Percentiles rank a stretch among this genome's conserved stretches.
These are phyloP conservation scores for Aspergillus floridensis DNA, from an alignment of 2,329 filamentous ascomycete species.

Conservation along the genomic window DNA sequence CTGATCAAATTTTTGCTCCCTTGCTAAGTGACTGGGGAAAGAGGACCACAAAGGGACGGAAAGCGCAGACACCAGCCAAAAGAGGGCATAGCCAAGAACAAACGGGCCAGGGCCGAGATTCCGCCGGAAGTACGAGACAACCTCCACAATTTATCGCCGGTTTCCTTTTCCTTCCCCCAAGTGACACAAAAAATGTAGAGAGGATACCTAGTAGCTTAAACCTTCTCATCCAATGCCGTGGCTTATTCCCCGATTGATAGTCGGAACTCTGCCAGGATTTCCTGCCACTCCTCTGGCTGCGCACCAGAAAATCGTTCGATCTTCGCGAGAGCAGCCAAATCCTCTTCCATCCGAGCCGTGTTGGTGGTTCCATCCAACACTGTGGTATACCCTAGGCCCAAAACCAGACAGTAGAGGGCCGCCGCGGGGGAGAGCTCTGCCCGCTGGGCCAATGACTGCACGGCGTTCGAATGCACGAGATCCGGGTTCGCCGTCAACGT, in stretches of 20 bases:
- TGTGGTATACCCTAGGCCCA: conserved; percentile 50
- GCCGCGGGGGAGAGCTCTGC: conserved; percentile 45
- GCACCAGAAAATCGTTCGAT: conserved; percentile 46
- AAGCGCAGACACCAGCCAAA: neutral
- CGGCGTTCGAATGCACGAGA: conserved; percentile 48
- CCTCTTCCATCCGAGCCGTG: conserved; percentile 50
- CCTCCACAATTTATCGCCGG: neutral
- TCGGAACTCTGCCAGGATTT: conserved; percentile 51
- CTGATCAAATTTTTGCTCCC: neutral
- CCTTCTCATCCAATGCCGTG: neutral
- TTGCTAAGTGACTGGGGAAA: neutral
- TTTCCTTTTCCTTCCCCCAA: too few species aligned
- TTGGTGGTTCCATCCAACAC: conserved; percentile 59
- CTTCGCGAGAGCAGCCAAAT: conserved; percentile 46
- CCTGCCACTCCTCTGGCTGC: conserved; percentile 51
- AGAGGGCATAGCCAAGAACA: neutral
- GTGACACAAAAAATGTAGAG: too few species aligned
- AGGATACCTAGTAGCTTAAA: neutral
- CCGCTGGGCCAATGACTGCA: conserved; percentile 50
- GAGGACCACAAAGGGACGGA: neutral
- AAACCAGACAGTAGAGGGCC: conserved; percentile 57
- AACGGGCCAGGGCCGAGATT: neutral
- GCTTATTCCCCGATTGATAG: conserved; percentile 32
- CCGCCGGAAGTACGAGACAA: neutral
- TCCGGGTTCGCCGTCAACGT: conserved; percentile 59